phyloP scores from a whole-genome alignment of 305 asterid genomes.

The Lippia alba region DNA sequence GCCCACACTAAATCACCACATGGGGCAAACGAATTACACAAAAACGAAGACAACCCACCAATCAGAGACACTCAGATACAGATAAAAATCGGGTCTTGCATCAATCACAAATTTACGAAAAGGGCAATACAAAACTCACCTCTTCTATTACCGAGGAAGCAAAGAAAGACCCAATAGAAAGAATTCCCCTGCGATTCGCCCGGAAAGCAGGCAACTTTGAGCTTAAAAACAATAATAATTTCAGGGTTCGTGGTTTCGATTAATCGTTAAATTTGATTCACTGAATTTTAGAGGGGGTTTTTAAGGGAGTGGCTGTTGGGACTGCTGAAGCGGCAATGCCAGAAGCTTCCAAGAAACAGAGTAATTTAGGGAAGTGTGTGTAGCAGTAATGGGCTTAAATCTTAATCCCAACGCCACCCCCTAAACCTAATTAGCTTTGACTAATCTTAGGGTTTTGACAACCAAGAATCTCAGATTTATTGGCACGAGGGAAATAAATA shows the following conservation, averaged over 20 bases:
- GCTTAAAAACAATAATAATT: not conserved
- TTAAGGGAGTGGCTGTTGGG: conserved; percentile 31
- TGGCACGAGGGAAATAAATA: not conserved
- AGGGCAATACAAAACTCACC: conserved; percentile 15
- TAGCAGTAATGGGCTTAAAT: not conserved
- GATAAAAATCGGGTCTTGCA: conserved; percentile 3
- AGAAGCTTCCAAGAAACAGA: conserved; percentile 27
- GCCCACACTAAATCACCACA: too few species aligned
- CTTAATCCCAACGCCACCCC: too few species aligned
- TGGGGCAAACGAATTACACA: too few species aligned
- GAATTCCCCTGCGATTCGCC: not conserved
- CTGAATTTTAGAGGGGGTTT: conserved; percentile 21
- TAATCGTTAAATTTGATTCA: conserved; percentile 34
- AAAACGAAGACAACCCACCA: not conserved
- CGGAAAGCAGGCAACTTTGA: not conserved
- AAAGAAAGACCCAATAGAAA: not conserved
- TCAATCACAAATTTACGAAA: conserved; percentile 2
- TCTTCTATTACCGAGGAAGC: conserved; percentile 22
- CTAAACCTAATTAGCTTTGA: conserved; percentile 22
- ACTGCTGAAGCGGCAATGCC: conserved; percentile 30
- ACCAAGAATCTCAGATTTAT: too few species aligned
- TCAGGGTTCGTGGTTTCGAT: conserved; percentile 21
- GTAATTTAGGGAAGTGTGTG: not conserved
- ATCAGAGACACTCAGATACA: not conserved
- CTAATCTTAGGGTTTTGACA: not conserved